Conservation (phyloP, 352 stramenopile species). For the Phytophthora sp. region DNA sequence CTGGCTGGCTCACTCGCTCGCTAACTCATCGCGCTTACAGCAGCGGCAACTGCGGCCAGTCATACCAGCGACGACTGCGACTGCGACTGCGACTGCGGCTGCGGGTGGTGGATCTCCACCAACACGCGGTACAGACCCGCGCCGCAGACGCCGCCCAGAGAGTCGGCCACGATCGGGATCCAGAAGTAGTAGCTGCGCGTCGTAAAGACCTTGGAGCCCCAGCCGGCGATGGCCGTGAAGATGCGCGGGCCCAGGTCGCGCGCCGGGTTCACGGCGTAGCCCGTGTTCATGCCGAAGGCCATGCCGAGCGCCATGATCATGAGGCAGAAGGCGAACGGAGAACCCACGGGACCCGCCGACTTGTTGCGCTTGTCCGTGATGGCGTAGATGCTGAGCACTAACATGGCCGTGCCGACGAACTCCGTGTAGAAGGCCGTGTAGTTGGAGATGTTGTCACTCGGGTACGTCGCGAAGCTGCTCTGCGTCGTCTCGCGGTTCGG, state of each 20-base stretch:
- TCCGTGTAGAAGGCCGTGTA: conserved; percentile 53
- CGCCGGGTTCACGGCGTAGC: conserved; percentile 56
- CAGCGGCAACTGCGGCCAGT: too few relatives aligned
- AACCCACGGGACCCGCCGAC: conserved; percentile 26
- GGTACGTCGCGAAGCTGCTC: conserved; percentile 47
- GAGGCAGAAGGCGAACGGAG: conserved; percentile 42
- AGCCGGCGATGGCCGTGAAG: conserved; percentile 37
- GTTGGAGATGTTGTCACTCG: conserved; percentile 40
- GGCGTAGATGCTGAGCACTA: conserved; percentile 48
- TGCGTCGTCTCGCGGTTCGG: conserved; percentile 38
- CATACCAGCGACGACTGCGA: too few relatives aligned
- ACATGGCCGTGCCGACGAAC: conserved; percentile 48
- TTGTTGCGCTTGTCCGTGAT: conserved; percentile 50
- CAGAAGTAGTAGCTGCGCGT: conserved; percentile 51
- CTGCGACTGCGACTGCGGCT: conserved; percentile 2
- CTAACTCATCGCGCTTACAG: too few relatives aligned
- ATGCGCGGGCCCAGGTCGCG: conserved; percentile 54
- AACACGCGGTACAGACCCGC: conserved; percentile 40
- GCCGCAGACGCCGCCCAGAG: conserved; percentile 41
- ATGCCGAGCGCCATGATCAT: conserved; percentile 63
- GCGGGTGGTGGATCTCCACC: conserved; percentile 53
- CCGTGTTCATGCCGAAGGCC: conserved; percentile 59
- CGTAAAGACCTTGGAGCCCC: conserved; percentile 53
- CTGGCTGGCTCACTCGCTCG: too few relatives aligned
- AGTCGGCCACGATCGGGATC: conserved; percentile 49